Evolutionary conservation across 2,329 filamentous ascomycete species (phyloP), one percentile per base, ranked within the genome.

Genomic region (Alternaria sp.): DNA sequence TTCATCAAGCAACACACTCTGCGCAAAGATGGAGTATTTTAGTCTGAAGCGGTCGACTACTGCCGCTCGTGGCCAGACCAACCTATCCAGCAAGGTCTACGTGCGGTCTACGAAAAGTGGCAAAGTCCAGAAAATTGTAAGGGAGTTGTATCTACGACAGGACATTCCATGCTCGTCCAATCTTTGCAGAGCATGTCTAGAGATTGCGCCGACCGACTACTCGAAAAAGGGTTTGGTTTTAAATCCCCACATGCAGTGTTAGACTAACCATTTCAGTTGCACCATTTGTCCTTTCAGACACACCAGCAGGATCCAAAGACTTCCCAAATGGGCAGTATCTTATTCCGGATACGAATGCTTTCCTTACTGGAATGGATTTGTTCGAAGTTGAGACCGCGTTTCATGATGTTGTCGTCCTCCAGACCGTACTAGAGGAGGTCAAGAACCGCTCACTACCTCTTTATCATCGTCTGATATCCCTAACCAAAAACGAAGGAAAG

Each of bases 121-220:
- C 79, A 97, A 97, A 82, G 94, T 98, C 60, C 95, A 98, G 79
- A 99, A 99, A 84, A 96, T 99, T 73, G 95, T 99, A 67, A 88
- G 93, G 72, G 95, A 99, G 82, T 85, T 98, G 63, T 99, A 99
- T 79, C 84, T 99, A 61, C 88, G 95, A 78, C 91, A 94, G 80
- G 95, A 99, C 77, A 98, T 99, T 73, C 94, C 95, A 49, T 99
- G 95, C 81, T 97, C 94, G 33, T 98, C 94, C 26, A 90, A 89
- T 78, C 83, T 99, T 42, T 99, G 95, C 82, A 85, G 85, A 61
- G 80, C 79, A 72, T 99, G 95, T 77, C 83, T 91, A 42, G 83
- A 87, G 45, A 86, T 82, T 65, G 92, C 92, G 2, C 93, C 93
- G 1, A 84, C 86, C 64, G 91, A 95, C 81, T 93, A 93, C 28